Percentiles rank a stretch among this genome's conserved stretches.
Conservation (phyloP, 352 stramenopile genomes). For the Globisporangium cylindrosporum region DNA sequence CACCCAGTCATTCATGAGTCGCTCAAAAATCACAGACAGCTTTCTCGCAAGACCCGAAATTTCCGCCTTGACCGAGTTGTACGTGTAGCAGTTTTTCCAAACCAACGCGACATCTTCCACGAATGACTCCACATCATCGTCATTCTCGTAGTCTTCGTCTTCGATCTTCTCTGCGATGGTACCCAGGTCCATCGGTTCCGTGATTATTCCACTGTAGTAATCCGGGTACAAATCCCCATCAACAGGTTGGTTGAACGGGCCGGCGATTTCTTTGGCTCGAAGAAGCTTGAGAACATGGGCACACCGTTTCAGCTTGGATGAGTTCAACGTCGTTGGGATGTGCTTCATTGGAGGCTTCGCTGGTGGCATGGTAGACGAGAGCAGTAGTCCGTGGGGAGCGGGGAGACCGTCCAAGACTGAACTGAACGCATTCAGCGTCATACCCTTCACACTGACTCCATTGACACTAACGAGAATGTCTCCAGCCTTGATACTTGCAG, state of each 20-base stretch:
- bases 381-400: constrained; percentile 51
- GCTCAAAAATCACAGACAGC: constrained; percentile 71
- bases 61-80: constrained; percentile 80
- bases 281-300: constrained; percentile 73
- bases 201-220: constrained; percentile 74
- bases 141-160: constrained; percentile 83
- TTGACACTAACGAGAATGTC: constrained; percentile 60
- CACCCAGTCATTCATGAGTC: constrained; percentile 80
- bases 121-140: constrained; percentile 77
- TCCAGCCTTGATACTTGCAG: constrained; percentile 20
- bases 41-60: constrained; percentile 78
- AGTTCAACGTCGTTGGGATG: constrained; percentile 53
- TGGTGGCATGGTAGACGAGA: constrained; percentile 42
- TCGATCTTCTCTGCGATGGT: constrained; percentile 84
- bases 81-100: constrained; percentile 86
- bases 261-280: constrained; percentile 72
- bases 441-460: constrained; percentile 39
- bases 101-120: constrained; percentile 79
- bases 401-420: constrained; percentile 23
- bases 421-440: constrained; percentile 33
- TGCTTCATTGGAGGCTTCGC: constrained; percentile 51
- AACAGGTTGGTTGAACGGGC: constrained; percentile 82
- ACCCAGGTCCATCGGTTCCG: constrained; percentile 77
- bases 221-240: constrained; percentile 82
- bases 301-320: constrained; percentile 65